phyloP scores from a whole-genome alignment of 2,329 filamentous ascomycete genomes.

The Alternaria sp. region DNA sequence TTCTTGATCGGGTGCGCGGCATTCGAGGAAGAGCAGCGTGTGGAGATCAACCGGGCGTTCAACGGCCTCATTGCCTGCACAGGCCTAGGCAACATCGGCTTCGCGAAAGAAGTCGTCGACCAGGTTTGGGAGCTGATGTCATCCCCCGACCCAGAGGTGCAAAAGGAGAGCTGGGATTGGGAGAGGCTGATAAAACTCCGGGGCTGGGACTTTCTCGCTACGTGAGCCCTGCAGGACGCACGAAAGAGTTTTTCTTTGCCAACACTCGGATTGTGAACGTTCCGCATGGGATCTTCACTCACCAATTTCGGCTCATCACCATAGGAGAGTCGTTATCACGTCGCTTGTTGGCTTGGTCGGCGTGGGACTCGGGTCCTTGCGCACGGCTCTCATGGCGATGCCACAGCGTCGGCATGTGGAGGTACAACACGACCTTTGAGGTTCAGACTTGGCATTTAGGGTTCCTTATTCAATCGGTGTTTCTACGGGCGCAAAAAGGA shows the following conservation, averaged over 20 bases:
- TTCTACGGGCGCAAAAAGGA: conserved; percentile 18
- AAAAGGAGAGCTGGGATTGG: conserved; percentile 61
- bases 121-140: conserved; percentile 67
- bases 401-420: background rate
- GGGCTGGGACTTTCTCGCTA: conserved; percentile 67
- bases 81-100: conserved; percentile 64
- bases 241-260: background rate
- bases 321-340: background rate
- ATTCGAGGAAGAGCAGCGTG: conserved; percentile 61
- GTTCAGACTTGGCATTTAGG: background rate
- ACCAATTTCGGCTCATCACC: background rate
- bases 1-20: conserved; percentile 68
- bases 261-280: background rate
- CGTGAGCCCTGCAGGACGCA: conserved; percentile 44
- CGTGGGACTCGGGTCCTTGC: background rate
- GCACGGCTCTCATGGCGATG: conserved; percentile 7
- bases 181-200: conserved; percentile 65
- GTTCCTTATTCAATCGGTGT: conserved; percentile 8
- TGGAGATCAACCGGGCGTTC: conserved; percentile 62
- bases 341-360: background rate
- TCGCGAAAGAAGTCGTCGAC: conserved; percentile 62
- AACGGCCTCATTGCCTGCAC: conserved; percentile 62
- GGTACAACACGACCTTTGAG: conserved; percentile 8
- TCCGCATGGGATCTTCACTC: background rate
- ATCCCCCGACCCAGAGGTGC: conserved; percentile 58